Evolutionary conservation across 192 early-diverging fungal genomes (phyloP), one percentile per base, ranked within the genome.

Genomic region (Coemansia sp.): DNA sequence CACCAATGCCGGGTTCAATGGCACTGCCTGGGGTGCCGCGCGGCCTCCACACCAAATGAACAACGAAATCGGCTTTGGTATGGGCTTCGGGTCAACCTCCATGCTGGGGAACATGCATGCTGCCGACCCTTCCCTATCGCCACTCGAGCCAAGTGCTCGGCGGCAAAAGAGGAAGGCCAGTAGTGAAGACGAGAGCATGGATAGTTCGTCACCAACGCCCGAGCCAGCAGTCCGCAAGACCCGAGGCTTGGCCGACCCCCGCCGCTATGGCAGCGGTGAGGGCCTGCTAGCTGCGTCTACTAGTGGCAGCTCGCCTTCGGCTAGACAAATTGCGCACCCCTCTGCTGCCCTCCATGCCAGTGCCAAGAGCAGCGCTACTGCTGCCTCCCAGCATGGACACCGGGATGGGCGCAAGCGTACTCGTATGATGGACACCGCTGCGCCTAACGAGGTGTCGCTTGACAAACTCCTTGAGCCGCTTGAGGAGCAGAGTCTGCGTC

Each of bases 401-500:
- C 38, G 25, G 7, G 69, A 42, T 28, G 66, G 57, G 7, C 72
- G 72, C 61, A 83, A 83, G 66, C 72, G 71, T 38, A 78, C 72
- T 25, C 72, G 81, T 31, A 28, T 66, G 36, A 48, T 61, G 57
- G 60, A 72, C 11, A 60, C 61, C 20, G 65, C 64, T 3, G 56
- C 33, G 62, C 73, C 70, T 0, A 68, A 39, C 64, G 62, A 76
- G 48, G 70, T 83, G 28, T 59, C 74, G 16, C 74, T 86, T 37
- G 76, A 70, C 76, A 81, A 86, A 70, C 72, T 85, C 18, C 69
- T 87, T 20, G 77, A 80, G 58, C 75, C 86, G 25, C 84, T 95
- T 14, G 86, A 89, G 53, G 88, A 91, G 56, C 82, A 89, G 20
- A 86, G 91, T 61, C 84, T 98, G 43, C 77, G 95, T 23, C 66